Percentiles rank a stretch among this genome's conserved stretches.
Evolutionary conservation across 2,329 filamentous ascomycete genomes (phyloP).

Genomic region (Talaromyces pinophilus): DNA sequence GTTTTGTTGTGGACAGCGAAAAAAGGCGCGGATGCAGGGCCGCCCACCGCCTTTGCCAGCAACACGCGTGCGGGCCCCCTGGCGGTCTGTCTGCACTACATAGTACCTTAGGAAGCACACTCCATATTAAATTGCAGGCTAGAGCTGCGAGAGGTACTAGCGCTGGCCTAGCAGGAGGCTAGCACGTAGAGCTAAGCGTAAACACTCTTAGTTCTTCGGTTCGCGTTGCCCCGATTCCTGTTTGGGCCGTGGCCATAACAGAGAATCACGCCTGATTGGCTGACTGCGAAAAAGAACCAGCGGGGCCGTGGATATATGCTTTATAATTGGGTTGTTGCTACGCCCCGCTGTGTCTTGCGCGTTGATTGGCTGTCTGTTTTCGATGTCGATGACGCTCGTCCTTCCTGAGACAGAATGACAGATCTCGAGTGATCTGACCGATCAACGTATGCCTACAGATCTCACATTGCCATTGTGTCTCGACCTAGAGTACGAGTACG

Average conservation of each 20-base stretch:
- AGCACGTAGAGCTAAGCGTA: not conserved
- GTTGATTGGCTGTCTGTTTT: conserved; percentile 1
- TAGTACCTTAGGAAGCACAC: not conserved
- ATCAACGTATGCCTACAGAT: not conserved
- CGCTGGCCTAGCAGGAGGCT: too few relatives aligned
- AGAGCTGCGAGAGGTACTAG: not conserved
- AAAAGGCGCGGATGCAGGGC: conserved; percentile 22
- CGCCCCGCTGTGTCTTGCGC: not conserved
- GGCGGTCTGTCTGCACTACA: conserved; percentile 42
- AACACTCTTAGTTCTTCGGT: conserved; percentile 34
- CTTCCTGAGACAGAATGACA: not conserved
- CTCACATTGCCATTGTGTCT: not conserved
- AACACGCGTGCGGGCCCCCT: conserved; percentile 28
- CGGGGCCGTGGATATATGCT: conserved; percentile 8
- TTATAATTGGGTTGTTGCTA: conserved; percentile 7
- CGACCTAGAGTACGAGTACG: not conserved
- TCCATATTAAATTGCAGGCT: conserved; percentile 5
- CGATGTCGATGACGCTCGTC: conserved; percentile 16
- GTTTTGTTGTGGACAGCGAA: conserved; percentile 14
- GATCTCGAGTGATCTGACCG: not conserved
- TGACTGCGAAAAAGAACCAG: not conserved
- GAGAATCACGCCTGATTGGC: not conserved
- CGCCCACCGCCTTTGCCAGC: conserved; percentile 26
- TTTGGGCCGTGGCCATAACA: not conserved
- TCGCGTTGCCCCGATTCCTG: conserved; percentile 34